A percentile compares a stretch with the other conserved stretches of the same genome.
phyloP scores from a whole-genome alignment of 352 stramenopile species.

The Phytophthora ramorum region DNA sequence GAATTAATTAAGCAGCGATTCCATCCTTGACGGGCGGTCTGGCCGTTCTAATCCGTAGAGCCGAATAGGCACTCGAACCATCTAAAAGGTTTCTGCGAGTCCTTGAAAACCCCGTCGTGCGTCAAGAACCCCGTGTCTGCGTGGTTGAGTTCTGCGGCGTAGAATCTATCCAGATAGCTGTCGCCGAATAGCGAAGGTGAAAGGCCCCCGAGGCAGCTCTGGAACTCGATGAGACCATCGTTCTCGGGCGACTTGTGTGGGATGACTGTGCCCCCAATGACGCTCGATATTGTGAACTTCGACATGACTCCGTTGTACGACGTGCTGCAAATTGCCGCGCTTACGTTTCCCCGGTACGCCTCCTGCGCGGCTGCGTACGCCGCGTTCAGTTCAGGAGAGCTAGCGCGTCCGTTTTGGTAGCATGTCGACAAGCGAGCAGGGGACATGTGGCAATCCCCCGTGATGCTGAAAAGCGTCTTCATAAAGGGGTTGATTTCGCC shows the following conservation, averaged over 20 bases:
- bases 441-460: constrained; percentile 35
- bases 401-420: constrained; percentile 32
- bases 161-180: not conserved
- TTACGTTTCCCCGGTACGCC: constrained; percentile 30
- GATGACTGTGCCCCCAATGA: constrained; percentile 16
- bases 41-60: too few species aligned
- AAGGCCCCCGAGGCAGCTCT: not conserved
- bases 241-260: constrained; percentile 24
- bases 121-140: constrained; percentile 9
- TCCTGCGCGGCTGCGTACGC: constrained; percentile 31
- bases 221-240: constrained; percentile 8
- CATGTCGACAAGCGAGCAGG: constrained; percentile 12
- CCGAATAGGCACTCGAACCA: constrained; percentile 3
- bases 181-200: not conserved
- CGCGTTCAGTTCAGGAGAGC: constrained; percentile 9
- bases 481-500: not conserved
- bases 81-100: constrained; percentile 8
- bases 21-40: too few species aligned
- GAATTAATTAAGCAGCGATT: too few species aligned
- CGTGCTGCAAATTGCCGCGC: constrained; percentile 41
- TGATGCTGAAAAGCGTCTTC: not conserved
- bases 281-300: constrained; percentile 16
- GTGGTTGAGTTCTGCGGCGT: constrained; percentile 2
- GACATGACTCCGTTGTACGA: constrained; percentile 37
- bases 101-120: not conserved